phyloP scores from a whole-genome alignment of 805 yeast genomes.

The Candida pseudofarinosa region DNA sequence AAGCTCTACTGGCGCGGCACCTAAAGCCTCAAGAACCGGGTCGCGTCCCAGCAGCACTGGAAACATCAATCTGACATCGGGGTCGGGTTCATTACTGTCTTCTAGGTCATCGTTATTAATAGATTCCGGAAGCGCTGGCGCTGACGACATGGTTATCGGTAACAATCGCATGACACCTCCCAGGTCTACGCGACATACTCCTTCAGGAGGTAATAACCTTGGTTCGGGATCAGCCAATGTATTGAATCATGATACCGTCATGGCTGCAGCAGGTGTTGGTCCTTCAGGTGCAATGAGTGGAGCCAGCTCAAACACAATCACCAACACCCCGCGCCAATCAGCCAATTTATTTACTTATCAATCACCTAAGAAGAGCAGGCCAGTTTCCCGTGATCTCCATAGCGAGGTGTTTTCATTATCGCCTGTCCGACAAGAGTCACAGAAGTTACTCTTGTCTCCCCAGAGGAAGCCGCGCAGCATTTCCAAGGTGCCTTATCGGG shows the following conservation, averaged over 20 bases:
- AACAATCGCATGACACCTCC: slow-evolving; percentile 22
- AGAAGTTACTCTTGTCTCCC: slow-evolving; percentile 74
- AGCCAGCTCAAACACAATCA: slow-evolving; percentile 11
- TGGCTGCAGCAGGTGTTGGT: not conserved
- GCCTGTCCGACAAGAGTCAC: slow-evolving; percentile 87
- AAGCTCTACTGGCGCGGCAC: not conserved
- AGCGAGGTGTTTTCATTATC: slow-evolving; percentile 76
- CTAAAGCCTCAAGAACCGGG: not conserved
- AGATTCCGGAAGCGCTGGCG: slow-evolving; percentile 3
- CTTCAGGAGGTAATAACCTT: slow-evolving; percentile 2
- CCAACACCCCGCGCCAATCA: slow-evolving; percentile 38
- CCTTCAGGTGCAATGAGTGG: not conserved
- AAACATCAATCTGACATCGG: slow-evolving; percentile 6
- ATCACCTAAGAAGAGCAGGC: slow-evolving; percentile 63
- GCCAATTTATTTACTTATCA: slow-evolving; percentile 72
- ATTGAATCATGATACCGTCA: slow-evolving; percentile 4
- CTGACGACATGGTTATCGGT: slow-evolving; percentile 3
- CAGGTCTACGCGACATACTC: slow-evolving; percentile 8
- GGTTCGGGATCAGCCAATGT: slow-evolving; percentile 1
- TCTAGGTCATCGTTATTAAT: slow-evolving; percentile 2
- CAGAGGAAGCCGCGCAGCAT: slow-evolving; percentile 74
- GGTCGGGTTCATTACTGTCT: slow-evolving; percentile 1
- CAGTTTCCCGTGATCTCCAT: slow-evolving; percentile 59
- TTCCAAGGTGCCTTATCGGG: slow-evolving; percentile 85
- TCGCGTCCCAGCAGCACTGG: slow-evolving; percentile 19